phyloP scores from a whole-genome alignment of 441 rosid species.

The Erodium texanum region DNA sequence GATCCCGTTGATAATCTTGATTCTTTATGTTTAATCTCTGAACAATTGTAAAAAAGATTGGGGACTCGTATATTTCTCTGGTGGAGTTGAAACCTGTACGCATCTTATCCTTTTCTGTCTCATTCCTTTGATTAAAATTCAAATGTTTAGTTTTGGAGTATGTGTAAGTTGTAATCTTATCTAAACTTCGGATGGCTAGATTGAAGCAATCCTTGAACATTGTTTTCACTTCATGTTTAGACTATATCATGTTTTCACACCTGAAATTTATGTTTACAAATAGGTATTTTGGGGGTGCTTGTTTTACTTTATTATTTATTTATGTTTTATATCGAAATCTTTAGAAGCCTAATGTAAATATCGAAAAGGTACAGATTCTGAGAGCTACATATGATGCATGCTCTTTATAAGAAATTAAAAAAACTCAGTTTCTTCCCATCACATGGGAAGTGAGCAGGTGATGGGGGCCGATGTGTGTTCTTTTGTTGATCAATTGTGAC shows the following conservation, averaged over 20 bases:
- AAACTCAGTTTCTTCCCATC: conserved; percentile 46
- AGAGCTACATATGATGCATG: conserved; percentile 31
- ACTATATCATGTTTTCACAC: too few relatives aligned
- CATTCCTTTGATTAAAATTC: conserved; percentile 6
- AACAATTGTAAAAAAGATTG: conserved; percentile 33
- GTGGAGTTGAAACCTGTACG: conserved; percentile 29
- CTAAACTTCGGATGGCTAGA: too few relatives aligned
- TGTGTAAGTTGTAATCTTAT: neutral
- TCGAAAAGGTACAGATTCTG: conserved; percentile 20
- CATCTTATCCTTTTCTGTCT: conserved; percentile 19
- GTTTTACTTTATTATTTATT: neutral
- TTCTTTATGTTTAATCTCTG: conserved; percentile 20
- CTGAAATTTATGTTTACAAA: neutral
- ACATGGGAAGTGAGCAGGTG: conserved; percentile 72
- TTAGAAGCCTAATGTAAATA: conserved; percentile 15
- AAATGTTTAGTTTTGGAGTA: neutral
- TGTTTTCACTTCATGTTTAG: too few relatives aligned
- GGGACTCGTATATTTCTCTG: conserved; percentile 25
- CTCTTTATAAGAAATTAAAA: conserved; percentile 20
- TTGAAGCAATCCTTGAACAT: too few relatives aligned
- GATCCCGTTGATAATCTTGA: conserved; percentile 45
- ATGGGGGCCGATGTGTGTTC: conserved; percentile 58
- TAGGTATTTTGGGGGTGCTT: neutral
- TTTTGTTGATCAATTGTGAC: conserved; percentile 77
- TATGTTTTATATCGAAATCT: conserved; percentile 2